Percentiles rank a stretch among this genome's conserved stretches.
Conservation (phyloP, 345 rosid genomes). For the Cardamine occulta region DNA sequence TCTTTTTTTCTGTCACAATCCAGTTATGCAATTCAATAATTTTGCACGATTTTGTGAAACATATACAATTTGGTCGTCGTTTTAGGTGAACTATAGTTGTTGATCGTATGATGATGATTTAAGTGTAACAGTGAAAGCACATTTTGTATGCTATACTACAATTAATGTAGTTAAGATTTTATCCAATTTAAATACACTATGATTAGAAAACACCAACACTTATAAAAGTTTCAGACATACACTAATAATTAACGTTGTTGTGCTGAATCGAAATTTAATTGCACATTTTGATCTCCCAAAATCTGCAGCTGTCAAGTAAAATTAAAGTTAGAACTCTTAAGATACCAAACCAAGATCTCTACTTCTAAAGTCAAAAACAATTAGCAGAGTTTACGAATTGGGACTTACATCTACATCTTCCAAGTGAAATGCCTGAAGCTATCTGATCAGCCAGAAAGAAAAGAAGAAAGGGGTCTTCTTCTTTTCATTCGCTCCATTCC, state of each 20-base stretch:
- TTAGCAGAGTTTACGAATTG: constrained; percentile 8
- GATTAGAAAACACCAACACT: constrained; percentile 15
- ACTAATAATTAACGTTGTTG: not conserved
- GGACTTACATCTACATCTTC: constrained; percentile 27
- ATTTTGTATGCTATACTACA: constrained; percentile 11
- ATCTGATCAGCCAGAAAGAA: not conserved
- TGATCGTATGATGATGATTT: not conserved
- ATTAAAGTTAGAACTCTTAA: not conserved
- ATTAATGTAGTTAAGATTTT: not conserved
- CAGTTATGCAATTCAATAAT: not conserved
- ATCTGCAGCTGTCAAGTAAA: constrained; percentile 17
- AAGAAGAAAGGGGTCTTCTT: not conserved
- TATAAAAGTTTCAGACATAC: not conserved
- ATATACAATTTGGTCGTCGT: not conserved
- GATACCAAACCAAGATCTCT: constrained; percentile 7
- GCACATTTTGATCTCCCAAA: constrained; percentile 12
- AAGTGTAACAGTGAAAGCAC: not conserved
- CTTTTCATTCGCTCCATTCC: constrained; percentile 43
- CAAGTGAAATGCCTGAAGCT: constrained; percentile 1
- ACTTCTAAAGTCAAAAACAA: constrained; percentile 2
- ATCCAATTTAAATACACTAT: not conserved
- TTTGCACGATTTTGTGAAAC: not conserved
- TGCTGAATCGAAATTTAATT: constrained; percentile 14
- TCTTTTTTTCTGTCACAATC: not conserved
- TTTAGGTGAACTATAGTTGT: not conserved